A percentile compares a stretch with the other conserved stretches of the same genome.
phyloP scores from a whole-genome alignment of 2,329 filamentous ascomycete species.

The Pseudogymnoascus sp. region DNA sequence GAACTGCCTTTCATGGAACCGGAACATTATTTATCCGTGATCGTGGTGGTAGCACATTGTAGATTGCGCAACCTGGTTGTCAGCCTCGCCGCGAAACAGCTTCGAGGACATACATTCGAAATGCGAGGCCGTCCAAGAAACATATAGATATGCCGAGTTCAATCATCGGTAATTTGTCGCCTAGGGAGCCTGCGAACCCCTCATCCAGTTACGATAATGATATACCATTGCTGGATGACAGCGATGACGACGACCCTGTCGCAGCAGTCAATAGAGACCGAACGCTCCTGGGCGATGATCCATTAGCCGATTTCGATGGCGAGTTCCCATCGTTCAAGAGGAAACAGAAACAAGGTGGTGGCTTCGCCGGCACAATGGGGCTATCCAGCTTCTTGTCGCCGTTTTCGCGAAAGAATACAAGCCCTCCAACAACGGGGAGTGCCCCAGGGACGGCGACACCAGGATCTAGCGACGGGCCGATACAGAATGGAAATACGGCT shows the following conservation, averaged over 20 bases:
- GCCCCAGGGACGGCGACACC: constrained; percentile 22
- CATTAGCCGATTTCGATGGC: constrained; percentile 42
- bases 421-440: constrained; percentile 19
- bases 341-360: constrained; percentile 42
- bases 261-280: constrained; percentile 22
- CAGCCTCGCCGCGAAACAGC: background rate
- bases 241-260: constrained; percentile 33
- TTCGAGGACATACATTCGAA: background rate
- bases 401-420: constrained; percentile 19
- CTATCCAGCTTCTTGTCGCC: constrained; percentile 23
- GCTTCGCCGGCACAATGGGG: background rate
- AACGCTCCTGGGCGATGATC: constrained; percentile 47
- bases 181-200: constrained; percentile 17
- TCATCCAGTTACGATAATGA: constrained; percentile 17
- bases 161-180: constrained; percentile 21
- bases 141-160: constrained; percentile 27
- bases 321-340: constrained; percentile 65
- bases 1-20: background rate
- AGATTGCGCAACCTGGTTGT: constrained; percentile 8
- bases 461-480: constrained; percentile 12
- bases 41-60: background rate
- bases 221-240: constrained; percentile 30
- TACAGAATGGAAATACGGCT: constrained; percentile 16
- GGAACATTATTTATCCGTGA: constrained; percentile 1
- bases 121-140: constrained; percentile 7